These are phyloP conservation scores for Umbelopsis sp. DNA, from an alignment of 192 early-diverging fungal species.

Conservation along the genomic window DNA sequence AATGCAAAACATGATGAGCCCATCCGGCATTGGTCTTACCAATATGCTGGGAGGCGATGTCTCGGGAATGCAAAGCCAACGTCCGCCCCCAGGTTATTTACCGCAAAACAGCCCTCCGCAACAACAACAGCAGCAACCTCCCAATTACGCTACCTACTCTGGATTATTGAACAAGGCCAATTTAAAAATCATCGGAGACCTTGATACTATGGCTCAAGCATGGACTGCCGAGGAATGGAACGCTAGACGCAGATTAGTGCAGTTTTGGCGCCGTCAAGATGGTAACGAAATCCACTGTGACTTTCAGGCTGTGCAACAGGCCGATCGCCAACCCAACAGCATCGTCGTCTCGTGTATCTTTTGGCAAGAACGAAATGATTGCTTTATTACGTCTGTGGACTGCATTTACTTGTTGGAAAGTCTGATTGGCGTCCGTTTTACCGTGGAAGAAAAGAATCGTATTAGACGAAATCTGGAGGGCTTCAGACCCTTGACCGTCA, in stretches of 20 bases:
- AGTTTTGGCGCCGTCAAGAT: constrained; percentile 74
- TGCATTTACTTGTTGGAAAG: constrained; percentile 77
- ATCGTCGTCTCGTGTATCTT: constrained; percentile 81
- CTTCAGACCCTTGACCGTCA: constrained; percentile 76
- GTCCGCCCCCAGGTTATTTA: not conserved
- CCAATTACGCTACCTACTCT: constrained; percentile 43
- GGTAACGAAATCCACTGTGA: constrained; percentile 62
- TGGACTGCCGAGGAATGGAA: constrained; percentile 72
- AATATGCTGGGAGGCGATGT: constrained; percentile 11
- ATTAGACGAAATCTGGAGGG: constrained; percentile 85
- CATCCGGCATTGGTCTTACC: constrained; percentile 1
- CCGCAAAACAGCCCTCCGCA: constrained; percentile 1
- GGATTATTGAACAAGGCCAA: constrained; percentile 75
- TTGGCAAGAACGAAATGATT: constrained; percentile 74
- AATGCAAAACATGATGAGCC: constrained; percentile 15
- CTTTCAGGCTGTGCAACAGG: constrained; percentile 62
- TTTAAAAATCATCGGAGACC: constrained; percentile 68
- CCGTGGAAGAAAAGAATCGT: constrained; percentile 84
- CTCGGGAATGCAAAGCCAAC: constrained; percentile 4
- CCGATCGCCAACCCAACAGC: constrained; percentile 61
- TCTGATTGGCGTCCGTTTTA: constrained; percentile 74
- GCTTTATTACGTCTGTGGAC: constrained; percentile 80
- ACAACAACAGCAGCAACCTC: constrained; percentile 1
- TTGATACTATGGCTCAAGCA: constrained; percentile 67
- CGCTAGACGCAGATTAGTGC: constrained; percentile 66